A percentile compares a stretch with the other conserved stretches of the same genome.
phyloP scores from a whole-genome alignment of 768 basidiomycete species.

The Neoboletus subvelutipes region DNA sequence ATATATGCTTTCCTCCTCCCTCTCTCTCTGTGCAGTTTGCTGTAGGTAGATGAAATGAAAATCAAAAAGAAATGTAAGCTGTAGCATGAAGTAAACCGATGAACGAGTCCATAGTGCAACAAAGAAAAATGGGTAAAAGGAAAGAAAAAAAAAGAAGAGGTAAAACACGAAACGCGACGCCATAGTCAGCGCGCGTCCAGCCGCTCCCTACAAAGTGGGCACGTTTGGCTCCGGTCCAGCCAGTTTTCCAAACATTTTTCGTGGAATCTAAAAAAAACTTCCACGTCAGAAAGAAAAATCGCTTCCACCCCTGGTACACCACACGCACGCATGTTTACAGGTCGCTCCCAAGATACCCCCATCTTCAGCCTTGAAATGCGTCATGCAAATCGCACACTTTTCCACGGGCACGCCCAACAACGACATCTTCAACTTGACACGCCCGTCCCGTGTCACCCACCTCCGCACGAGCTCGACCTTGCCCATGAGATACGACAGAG shows the following conservation, averaged over 20 bases:
- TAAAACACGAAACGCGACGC: background rate
- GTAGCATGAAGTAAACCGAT: slow-evolving; percentile 12
- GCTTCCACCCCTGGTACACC: background rate
- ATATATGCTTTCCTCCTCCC: slow-evolving; percentile 8
- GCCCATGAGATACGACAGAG: slow-evolving; percentile 35
- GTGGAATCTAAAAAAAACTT: slow-evolving; percentile 44
- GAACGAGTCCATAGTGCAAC: slow-evolving; percentile 18
- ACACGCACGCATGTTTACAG: slow-evolving; percentile 57
- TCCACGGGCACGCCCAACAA: slow-evolving; percentile 63
- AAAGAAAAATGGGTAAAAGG: background rate
- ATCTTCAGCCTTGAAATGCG: slow-evolving; percentile 63
- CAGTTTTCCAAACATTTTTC: slow-evolving; percentile 61
- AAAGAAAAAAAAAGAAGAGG: background rate
- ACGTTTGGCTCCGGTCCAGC: slow-evolving; percentile 59
- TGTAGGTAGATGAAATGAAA: slow-evolving; percentile 7
- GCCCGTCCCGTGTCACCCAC: slow-evolving; percentile 61
- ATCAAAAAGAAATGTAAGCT: slow-evolving; percentile 4
- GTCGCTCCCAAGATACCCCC: slow-evolving; percentile 51
- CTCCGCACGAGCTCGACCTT: slow-evolving; percentile 57
- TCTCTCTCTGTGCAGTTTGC: slow-evolving; percentile 1
- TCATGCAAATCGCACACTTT: slow-evolving; percentile 72
- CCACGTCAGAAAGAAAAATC: background rate
- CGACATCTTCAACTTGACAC: slow-evolving; percentile 67
- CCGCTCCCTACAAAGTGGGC: slow-evolving; percentile 61
- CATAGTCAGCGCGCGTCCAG: slow-evolving; percentile 32